Conservation (phyloP, 2,329 filamentous ascomycete species). For the Gliomastix tumulicola region DNA sequence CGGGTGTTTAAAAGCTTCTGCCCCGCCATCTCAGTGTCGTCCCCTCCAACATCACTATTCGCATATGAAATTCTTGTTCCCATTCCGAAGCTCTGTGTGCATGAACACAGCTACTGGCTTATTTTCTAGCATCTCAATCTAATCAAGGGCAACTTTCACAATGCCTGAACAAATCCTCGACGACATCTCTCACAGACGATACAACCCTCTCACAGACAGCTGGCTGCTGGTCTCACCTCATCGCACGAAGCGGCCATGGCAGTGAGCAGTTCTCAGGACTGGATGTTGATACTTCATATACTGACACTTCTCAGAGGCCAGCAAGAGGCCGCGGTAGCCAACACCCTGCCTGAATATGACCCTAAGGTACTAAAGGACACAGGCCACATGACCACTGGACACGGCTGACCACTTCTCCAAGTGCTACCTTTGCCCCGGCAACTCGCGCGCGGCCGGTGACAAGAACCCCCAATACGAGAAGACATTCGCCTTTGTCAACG, state of each 20-base stretch:
- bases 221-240: conserved; percentile 96
- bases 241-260: conserved; percentile 94
- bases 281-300: background rate
- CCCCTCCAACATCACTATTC: too few relatives aligned
- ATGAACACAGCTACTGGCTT: too few relatives aligned
- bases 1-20: too few relatives aligned
- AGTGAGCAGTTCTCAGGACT: conserved; percentile 49
- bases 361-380: too few relatives aligned
- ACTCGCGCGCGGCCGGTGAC: conserved; percentile 81
- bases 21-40: too few relatives aligned
- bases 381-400: background rate
- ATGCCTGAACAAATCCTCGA: conserved; percentile 78
- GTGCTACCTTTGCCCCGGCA: conserved; percentile 94
- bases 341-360: conserved; percentile 73
- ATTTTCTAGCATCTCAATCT: too few relatives aligned
- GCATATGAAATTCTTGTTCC: too few relatives aligned
- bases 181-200: conserved; percentile 94
- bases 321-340: conserved; percentile 65
- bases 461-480: conserved; percentile 77
- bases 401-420: conserved; percentile 23
- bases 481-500: conserved; percentile 94
- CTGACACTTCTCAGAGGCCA: conserved; percentile 52
- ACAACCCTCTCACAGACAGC: conserved; percentile 82
- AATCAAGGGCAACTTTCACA: conserved; percentile 9
- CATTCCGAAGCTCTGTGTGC: too few relatives aligned